These are phyloP conservation scores for Globisporangium yorkense DNA, from an alignment of 352 stramenopile species.

Conservation along the genomic window DNA sequence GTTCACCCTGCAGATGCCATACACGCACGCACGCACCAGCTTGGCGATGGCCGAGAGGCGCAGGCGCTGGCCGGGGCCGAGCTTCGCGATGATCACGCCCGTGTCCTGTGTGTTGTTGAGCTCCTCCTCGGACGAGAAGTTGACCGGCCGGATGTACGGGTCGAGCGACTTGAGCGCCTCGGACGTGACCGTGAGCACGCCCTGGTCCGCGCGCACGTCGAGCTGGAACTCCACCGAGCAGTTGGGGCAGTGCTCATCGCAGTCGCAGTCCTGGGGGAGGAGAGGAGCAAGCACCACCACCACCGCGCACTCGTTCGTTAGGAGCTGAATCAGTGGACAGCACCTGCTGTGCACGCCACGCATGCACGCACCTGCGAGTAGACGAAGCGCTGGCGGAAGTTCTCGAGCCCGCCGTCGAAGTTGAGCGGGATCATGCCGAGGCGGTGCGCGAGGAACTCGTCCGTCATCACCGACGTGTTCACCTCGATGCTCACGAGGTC, in stretches of 20 bases:
- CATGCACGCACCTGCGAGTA: conserved; percentile 44
- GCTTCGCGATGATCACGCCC: conserved; percentile 96
- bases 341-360: not conserved
- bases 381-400: conserved; percentile 88
- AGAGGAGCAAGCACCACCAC: not conserved
- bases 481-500: conserved; percentile 98
- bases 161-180: conserved; percentile 78
- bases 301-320: no score
- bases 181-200: conserved; percentile 68
- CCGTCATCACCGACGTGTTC: conserved; percentile 97
- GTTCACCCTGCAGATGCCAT: not conserved
- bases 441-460: conserved; percentile 98
- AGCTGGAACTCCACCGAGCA: conserved; percentile 97
- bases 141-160: conserved; percentile 81
- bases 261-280: conserved; percentile 71
- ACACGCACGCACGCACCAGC: conserved; percentile 27
- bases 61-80: conserved; percentile 92
- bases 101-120: conserved; percentile 93
- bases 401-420: conserved; percentile 81
- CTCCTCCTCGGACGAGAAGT: conserved; percentile 86
- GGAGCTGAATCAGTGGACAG: not conserved
- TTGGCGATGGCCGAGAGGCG: conserved; percentile 94
- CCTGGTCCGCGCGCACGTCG: conserved; percentile 83
- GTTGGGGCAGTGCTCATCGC: conserved; percentile 94
- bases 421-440: conserved; percentile 96